Evolutionary conservation across 768 basidiomycete species (phyloP), one percentile per base, ranked within the genome.

Genomic region (button mushroom (Agaricus bisporus)): DNA sequence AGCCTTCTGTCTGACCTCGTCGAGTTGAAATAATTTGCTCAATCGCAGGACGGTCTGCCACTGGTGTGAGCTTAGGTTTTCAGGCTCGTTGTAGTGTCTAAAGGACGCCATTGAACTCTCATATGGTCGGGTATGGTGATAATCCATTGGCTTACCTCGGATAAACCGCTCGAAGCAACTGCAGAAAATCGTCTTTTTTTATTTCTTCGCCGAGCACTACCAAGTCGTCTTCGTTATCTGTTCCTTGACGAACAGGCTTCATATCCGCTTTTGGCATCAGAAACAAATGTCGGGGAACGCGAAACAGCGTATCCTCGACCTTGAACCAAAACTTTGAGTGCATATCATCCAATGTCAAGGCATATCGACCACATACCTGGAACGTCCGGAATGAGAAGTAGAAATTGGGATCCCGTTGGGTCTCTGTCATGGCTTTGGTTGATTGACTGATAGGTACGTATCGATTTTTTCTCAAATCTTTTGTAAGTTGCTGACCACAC

Each of bases 301-400:
- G 53, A 32, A 54, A 54, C 4, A 54, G 28, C 3, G 53, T 41
- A 26, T 54, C 53, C 25, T 48, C 53, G 26, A 54, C 47, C 53
- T 54, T 54, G 36, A 32, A 8, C 10, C 2, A 3, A 1, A 22
- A 14, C 11, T 10, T 41, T 2, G 28, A 20, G 15, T 45, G 20
- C 14, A 5, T 46, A 4, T 20, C 7, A 2, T 12, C 36, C 36
- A 10, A 26, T 20, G 35, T n/a, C 7, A 22, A 11, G 35, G 25
- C 18, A 35, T 1, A 38, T 5, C 15, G 51, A 8, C 2, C 8
- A 15, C 43, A 29, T 48, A 48, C 53, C 41, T 48, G 46, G 41
- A 54, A 54, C 4, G 53, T 54, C 14, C 53, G 46, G 25, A 54
- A 54, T 10, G 53, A 39, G 41, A 54, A 54, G 25, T 54, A 54